Evolutionary conservation across 23 red algal genomes (phyloP).

Genomic region (Rhodosorus marinus): DNA sequence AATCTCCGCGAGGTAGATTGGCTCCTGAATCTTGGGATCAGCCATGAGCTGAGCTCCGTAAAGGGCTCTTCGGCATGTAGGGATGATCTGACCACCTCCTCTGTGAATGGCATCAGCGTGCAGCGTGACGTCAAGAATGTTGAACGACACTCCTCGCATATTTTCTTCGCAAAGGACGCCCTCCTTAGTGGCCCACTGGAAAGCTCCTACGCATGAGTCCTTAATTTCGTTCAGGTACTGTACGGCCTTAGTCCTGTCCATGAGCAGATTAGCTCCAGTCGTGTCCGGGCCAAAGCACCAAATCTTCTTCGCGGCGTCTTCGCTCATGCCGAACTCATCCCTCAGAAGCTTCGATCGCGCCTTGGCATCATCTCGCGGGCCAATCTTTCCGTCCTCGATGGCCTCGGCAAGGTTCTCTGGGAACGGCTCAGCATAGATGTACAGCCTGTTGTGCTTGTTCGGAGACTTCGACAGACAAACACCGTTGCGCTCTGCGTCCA

Average conservation of each 20-base stretch:
- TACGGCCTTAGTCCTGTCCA: conserved; percentile 94
- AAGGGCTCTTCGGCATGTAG: conserved; percentile 63
- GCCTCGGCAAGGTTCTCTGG: conserved; percentile 61
- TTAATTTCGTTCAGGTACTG: conserved; percentile 99
- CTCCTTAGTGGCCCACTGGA: conserved; percentile 97
- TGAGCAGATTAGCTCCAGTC: conserved; percentile 64
- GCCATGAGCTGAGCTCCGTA: conserved; percentile 86
- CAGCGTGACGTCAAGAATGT: conserved; percentile 76
- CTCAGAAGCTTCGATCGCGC: conserved; percentile 54
- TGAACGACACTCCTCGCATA: conserved; percentile 76
- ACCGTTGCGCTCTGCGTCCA: conserved; percentile 38
- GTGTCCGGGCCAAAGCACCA: conserved; percentile 97
- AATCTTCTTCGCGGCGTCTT: conserved; percentile 85
- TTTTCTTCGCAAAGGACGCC: conserved; percentile 96
- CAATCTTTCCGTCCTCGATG: conserved; percentile 93
- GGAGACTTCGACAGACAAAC: conserved; percentile 92
- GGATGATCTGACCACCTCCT: conserved; percentile 98
- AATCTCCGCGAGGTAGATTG: conserved; percentile 90
- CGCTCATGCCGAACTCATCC: conserved; percentile 74
- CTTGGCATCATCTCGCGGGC: conserved; percentile 85
- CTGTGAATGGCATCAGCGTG: conserved; percentile 99
- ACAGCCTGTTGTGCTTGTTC: conserved; percentile 98
- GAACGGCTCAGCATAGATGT: conserved; percentile 85
- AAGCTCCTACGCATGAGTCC: conserved; percentile 85
- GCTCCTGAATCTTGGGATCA: conserved; percentile 68